A percentile compares a stretch with the other conserved stretches of the same genome.
Conservation (phyloP, 805 yeast species). For the Kodamaea laetipori region DNA sequence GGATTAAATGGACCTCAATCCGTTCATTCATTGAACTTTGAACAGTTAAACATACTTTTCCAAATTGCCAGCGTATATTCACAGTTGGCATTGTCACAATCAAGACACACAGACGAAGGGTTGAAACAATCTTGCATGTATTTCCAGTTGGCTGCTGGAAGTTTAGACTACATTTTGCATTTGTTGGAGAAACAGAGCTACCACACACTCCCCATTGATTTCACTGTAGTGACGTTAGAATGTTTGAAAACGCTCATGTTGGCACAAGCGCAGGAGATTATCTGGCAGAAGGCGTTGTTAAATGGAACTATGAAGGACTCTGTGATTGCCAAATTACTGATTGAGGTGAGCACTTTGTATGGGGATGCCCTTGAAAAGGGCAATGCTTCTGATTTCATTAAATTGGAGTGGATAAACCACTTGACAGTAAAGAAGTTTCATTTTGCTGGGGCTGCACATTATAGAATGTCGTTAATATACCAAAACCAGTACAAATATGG, state of each 20-base stretch:
- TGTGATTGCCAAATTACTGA: conserved; percentile 62
- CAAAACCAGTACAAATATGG: conserved; percentile 61
- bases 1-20: conserved; percentile 51
- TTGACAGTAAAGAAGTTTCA: conserved; percentile 60
- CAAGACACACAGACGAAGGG: conserved; percentile 52
- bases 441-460: conserved; percentile 71
- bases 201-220: conserved; percentile 38
- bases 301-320: conserved; percentile 54
- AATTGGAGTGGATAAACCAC: conserved; percentile 67
- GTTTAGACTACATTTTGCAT: conserved; percentile 43
- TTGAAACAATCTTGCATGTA: conserved; percentile 61
- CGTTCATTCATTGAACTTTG: conserved; percentile 55
- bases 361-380: conserved; percentile 40
- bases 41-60: conserved; percentile 61
- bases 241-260: conserved; percentile 56
- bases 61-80: conserved; percentile 71
- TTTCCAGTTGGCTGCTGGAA: conserved; percentile 75
- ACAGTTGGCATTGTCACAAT: conserved; percentile 50
- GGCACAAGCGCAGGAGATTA: conserved; percentile 86
- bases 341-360: conserved; percentile 63
- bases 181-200: background rate
- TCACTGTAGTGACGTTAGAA: conserved; percentile 52
- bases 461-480: conserved; percentile 56
- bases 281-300: conserved; percentile 72
- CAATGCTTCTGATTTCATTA: conserved; percentile 47